phyloP scores from a whole-genome alignment of 805 yeast genomes.

The Schizosaccharomyces japonicus region DNA sequence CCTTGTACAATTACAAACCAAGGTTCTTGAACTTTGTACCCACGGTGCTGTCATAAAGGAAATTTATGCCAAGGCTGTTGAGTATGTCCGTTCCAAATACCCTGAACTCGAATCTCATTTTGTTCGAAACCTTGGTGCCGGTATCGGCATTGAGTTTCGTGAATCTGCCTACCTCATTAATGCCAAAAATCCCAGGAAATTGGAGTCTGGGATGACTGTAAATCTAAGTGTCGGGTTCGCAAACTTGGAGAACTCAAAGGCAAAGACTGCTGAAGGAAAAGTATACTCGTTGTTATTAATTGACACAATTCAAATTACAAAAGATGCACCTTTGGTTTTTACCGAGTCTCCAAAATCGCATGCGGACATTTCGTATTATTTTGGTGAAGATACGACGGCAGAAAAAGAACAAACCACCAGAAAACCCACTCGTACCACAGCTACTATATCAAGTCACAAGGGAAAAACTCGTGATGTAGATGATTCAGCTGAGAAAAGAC shows the following conservation, averaged over 20 bases:
- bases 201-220: constrained; percentile 51
- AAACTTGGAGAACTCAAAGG: constrained; percentile 27
- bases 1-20: constrained; percentile 42
- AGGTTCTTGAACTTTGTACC: constrained; percentile 35
- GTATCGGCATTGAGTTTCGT: constrained; percentile 72
- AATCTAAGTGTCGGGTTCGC: constrained; percentile 58
- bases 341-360: constrained; percentile 52
- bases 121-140: constrained; percentile 64
- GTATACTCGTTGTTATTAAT: constrained; percentile 49
- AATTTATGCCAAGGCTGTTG: constrained; percentile 40
- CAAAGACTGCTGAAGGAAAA: constrained; percentile 27
- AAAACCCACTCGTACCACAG: constrained; percentile 31
- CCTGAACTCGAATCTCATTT: constrained; percentile 44
- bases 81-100: constrained; percentile 32
- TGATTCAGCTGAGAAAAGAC: constrained; percentile 55
- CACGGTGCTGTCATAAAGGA: constrained; percentile 46
- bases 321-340: constrained; percentile 29
- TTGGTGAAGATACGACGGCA: constrained; percentile 30
- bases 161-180: constrained; percentile 55
- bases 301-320: constrained; percentile 56
- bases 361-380: constrained; percentile 60
- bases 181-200: constrained; percentile 40
- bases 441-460: constrained; percentile 40
- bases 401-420: constrained; percentile 13
- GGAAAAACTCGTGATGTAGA: constrained; percentile 17